These are phyloP conservation scores for Epithemia pelagica DNA, from an alignment of 108 stramenopile species.

Conservation along the genomic window DNA sequence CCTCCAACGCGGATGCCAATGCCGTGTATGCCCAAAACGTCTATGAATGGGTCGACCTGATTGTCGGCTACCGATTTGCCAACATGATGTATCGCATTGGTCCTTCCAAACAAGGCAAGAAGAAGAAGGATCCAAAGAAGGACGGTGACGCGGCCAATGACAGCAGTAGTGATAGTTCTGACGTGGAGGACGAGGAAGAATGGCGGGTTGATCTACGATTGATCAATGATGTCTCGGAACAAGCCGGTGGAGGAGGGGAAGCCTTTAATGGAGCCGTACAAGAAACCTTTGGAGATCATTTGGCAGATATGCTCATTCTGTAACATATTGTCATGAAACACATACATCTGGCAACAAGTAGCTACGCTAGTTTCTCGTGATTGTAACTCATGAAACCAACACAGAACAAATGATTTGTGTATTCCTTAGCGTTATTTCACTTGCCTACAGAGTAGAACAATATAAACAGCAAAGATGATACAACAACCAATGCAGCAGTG, in stretches of 20 bases:
- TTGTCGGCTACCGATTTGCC: constrained; percentile 59
- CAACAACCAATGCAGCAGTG: no score
- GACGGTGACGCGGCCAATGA: constrained; percentile 1
- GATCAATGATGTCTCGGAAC: constrained; percentile 68
- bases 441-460: no score
- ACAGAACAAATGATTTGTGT: no score
- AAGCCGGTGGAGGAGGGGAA: constrained; percentile 60
- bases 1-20: constrained; percentile 53
- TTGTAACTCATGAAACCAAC: no score
- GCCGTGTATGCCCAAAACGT: constrained; percentile 63
- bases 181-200: not conserved
- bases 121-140: not conserved
- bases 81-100: constrained; percentile 23
- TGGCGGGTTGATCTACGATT: constrained; percentile 42
- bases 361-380: no score
- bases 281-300: constrained; percentile 1
- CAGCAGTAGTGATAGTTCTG: not conserved
- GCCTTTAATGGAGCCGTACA: not conserved
- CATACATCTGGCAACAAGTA: no score
- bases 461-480: no score
- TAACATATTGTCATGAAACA: constrained; percentile 6
- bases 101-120: not conserved
- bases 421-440: no score
- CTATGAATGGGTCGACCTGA: constrained; percentile 44
- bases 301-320: constrained; percentile 8